Evolutionary conservation across 1,139 yeast genomes (phyloP).

Genomic region (Yamadazyma diddensiae): DNA sequence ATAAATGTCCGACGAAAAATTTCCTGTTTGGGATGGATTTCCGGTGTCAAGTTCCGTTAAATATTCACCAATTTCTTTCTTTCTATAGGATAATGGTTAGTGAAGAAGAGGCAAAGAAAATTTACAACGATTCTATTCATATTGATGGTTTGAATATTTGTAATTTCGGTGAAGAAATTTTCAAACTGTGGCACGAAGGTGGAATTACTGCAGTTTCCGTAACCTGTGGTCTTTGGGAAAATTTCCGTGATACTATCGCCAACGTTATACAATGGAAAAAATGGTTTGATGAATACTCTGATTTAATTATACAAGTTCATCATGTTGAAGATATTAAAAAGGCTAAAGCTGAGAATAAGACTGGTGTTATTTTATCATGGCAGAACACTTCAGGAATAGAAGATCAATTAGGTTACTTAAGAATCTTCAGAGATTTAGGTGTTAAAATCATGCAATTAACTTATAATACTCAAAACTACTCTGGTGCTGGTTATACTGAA

Average conservation of each 20-base stretch:
- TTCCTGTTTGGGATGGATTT: too few relatives aligned
- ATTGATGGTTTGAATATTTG: conserved; percentile 14
- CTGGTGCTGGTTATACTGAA: conserved; percentile 23
- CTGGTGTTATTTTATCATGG: conserved; percentile 16
- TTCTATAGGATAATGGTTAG: too few relatives aligned
- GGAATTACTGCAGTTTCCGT: conserved; percentile 15
- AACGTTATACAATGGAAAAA: conserved; percentile 15
- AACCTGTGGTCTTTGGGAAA: conserved; percentile 15
- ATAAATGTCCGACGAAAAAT: too few relatives aligned
- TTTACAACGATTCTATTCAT: conserved; percentile 11
- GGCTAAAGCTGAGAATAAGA: conserved; percentile 12
- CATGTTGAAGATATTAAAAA: conserved; percentile 11
- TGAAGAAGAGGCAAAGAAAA: conserved; percentile 11
- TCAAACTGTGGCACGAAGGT: conserved; percentile 13
- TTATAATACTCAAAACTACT: conserved; percentile 15
- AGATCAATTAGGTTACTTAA: conserved; percentile 14
- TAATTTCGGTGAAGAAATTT: conserved; percentile 14
- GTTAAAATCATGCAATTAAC: conserved; percentile 15
- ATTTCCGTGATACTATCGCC: conserved; percentile 12
- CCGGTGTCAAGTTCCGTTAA: too few relatives aligned
- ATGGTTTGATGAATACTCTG: conserved; percentile 14
- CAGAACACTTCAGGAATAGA: conserved; percentile 16
- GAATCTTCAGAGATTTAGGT: conserved; percentile 14
- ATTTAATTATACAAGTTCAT: conserved; percentile 14
- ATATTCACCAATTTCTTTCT: too few relatives aligned